Base-by-base conservation (phyloP, 2,329 filamentous ascomycete species). In the Diplodia scrobiculata region DNA sequence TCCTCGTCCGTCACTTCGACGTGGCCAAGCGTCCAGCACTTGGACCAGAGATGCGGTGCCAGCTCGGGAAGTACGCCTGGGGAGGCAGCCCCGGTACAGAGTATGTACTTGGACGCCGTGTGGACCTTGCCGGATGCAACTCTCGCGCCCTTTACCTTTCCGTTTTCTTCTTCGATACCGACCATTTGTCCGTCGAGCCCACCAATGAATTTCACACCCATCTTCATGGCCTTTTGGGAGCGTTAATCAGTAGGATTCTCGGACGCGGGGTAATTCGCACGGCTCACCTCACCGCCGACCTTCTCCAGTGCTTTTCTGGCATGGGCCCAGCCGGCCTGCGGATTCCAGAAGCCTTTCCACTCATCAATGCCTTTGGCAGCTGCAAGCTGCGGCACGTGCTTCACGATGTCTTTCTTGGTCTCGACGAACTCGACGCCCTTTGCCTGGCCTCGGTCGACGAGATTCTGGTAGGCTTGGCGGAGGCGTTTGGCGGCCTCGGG, bases 1-100 rank as follows among this genome's bases (percentile, higher is more conserved):
- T 78, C 75, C 0, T 70, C 69, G 1, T 70, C 67, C 0, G 69
- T 71, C 2, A 77, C 69, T 17, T 71, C 70, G 10, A 77, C 68
- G 65, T 72, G 74, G 4, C 71, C 74, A 3, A 77, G 69, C 19
- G 68, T 68, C 38, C 70, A 70, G 50, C 68, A 71, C 47, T 69
- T 68, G 10, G 70, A 69, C 21, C 69, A 69, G n/a, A 71, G 63
- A 36, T 73, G 69, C 1, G 69, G 68, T 13, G 70, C 67, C 27
- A 69, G 63, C 11, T 72, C 69, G 4, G 70, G 45, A 3, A 71
- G 62, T 5, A 68, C 59, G 6, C 34, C 68, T 9, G 69, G 68
- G 1, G 65, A 66, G 0, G 63, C 67, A 13, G 68, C 68, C 32
- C 69, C 69, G 13, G 68, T 69, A 47, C 66, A 67, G 11, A 71